phyloP scores from a whole-genome alignment of 345 rosid species.

The Melastoma malabathricum region DNA sequence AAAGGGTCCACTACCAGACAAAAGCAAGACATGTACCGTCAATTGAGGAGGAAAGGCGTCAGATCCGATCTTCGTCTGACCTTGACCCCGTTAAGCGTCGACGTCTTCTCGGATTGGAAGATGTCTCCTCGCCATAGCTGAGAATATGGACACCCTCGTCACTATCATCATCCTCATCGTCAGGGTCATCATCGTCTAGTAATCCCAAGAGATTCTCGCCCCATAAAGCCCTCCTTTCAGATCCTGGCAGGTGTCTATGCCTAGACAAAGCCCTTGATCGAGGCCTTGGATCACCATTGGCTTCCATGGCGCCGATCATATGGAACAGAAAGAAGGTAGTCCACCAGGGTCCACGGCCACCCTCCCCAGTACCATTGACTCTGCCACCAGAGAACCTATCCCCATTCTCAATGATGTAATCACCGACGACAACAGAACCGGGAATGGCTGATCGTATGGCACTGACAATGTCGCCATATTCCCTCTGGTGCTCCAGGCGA shows the following conservation, averaged over 20 bases:
- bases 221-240: conserved; percentile 76
- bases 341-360: conserved; percentile 39
- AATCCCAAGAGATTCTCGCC: conserved; percentile 80
- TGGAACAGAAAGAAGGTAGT: conserved; percentile 65
- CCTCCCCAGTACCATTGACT: conserved; percentile 34
- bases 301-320: conserved; percentile 64
- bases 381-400: conserved; percentile 51
- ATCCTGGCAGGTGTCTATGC: conserved; percentile 40
- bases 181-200: conserved; percentile 41
- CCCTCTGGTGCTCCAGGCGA: conserved; percentile 67
- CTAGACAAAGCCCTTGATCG: conserved; percentile 45
- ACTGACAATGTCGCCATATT: conserved; percentile 74
- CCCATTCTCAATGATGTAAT: conserved; percentile 35
- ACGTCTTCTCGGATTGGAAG: conserved; percentile 50
- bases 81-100: conserved; percentile 58
- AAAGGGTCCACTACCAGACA: conserved; percentile 18
- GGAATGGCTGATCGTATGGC: conserved; percentile 83
- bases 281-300: conserved; percentile 39
- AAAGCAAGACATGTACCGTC: not conserved
- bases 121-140: conserved; percentile 38
- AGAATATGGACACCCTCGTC: conserved; percentile 22
- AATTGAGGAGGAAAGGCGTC: conserved; percentile 9
- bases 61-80: conserved; percentile 49
- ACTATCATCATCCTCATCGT: conserved; percentile 20
- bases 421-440: conserved; percentile 87